These are phyloP conservation scores for Phanerochaete sordida DNA, from an alignment of 768 basidiomycete species.

Conservation along the genomic window DNA sequence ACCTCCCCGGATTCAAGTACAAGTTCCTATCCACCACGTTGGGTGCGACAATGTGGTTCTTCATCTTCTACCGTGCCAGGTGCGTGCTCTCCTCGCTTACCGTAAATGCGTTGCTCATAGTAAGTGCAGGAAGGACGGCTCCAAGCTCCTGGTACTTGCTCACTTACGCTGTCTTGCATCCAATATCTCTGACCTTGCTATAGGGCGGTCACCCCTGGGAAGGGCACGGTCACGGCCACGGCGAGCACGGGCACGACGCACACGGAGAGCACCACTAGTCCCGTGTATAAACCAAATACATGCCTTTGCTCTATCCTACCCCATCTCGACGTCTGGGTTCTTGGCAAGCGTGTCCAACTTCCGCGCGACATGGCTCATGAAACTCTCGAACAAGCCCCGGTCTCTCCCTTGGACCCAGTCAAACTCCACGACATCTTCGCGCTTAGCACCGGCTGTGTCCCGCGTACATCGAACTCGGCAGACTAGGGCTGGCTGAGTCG, in stretches of 20 bases:
- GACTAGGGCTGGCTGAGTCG: slow-evolving; percentile 4
- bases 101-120: neutral
- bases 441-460: neutral
- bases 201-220: slow-evolving; percentile 60
- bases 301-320: neutral
- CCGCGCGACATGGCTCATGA: slow-evolving; percentile 60
- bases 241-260: slow-evolving; percentile 35
- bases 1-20: slow-evolving; percentile 75
- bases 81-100: slow-evolving; percentile 36
- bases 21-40: slow-evolving; percentile 79
- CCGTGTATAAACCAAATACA: neutral
- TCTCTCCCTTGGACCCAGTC: slow-evolving; percentile 65
- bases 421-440: slow-evolving; percentile 35
- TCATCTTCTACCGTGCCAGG: slow-evolving; percentile 95
- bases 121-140: slow-evolving; percentile 34
- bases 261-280: slow-evolving; percentile 37
- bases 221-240: slow-evolving; percentile 49
- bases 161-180: neutral
- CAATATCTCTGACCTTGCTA: neutral
- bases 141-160: slow-evolving; percentile 31
- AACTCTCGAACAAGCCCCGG: slow-evolving; percentile 58
- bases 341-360: slow-evolving; percentile 32
- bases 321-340: neutral
- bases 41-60: slow-evolving; percentile 98
- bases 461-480: slow-evolving; percentile 24